phyloP scores from a whole-genome alignment of 129 eudicot species.

The Arctium minus region DNA sequence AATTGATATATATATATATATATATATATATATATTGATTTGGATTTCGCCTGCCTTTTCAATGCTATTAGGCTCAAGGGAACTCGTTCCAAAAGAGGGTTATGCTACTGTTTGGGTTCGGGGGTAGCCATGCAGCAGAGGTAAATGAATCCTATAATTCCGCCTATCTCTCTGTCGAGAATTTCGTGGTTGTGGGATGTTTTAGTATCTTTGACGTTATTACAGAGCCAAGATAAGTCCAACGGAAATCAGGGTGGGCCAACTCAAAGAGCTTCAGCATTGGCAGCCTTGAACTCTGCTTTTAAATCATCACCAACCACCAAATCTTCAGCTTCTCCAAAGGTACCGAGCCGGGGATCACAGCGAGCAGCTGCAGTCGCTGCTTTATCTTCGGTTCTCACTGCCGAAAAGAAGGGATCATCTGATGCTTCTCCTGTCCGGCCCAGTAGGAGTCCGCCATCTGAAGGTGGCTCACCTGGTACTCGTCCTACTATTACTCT shows the following conservation, averaged over 20 bases:
- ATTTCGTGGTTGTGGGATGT: neutral
- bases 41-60: neutral
- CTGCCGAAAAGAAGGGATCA: constrained; percentile 81
- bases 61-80: constrained; percentile 67
- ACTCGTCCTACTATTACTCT: neutral
- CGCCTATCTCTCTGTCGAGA: neutral
- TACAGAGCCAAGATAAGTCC: constrained; percentile 41
- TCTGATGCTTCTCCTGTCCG: constrained; percentile 70
- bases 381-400: constrained; percentile 88
- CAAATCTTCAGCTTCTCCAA: constrained; percentile 50
- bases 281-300: constrained; percentile 89
- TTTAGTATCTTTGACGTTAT: constrained; percentile 3
- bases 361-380: constrained; percentile 99
- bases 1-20: neutral
- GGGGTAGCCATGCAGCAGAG: constrained; percentile 68
- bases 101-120: constrained; percentile 81
- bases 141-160: constrained; percentile 32
- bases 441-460: constrained; percentile 59
- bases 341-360: constrained; percentile 57
- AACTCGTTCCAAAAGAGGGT: constrained; percentile 95
- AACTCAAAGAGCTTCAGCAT: constrained; percentile 97
- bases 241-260: constrained; percentile 84
- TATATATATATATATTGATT: neutral
- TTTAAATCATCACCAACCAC: constrained; percentile 62
- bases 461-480: constrained; percentile 64